Base-by-base conservation (phyloP, 495 filamentous ascomycete species). In the Ascobolus immersus region DNA sequence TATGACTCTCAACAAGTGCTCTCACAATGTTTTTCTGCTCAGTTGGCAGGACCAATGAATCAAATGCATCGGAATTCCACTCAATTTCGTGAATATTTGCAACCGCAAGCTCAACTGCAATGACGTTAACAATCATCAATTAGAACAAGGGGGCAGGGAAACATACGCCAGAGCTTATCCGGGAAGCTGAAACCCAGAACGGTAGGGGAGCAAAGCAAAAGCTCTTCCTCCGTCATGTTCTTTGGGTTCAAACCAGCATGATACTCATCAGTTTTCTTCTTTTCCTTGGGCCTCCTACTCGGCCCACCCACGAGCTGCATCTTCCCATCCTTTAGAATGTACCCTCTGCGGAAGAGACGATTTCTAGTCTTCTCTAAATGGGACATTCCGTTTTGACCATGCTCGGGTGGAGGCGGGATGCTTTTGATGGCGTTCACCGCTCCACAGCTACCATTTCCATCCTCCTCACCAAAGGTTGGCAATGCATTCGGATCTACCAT, bases 21-120 rank as follows among this genome's bases (percentile, higher is more conserved):
- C 69, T 66, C 28, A 78, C 71, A 34, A 77, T 74, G 7, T 62
- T 61, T 42, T 77, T 78, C 35, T 74, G 70, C 33, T 66, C 65
- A 18, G 56, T 52, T 0, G 71, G 67, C 2, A 79, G 57, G 6
- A 77, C 71, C 5, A 79, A 61, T 10, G 62, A 67, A 34, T 65
- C 58, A 43, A 75, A 78, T 2, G 73, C 73, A 18, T 60, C 56
- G 18, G 63, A 60, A 45, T 77, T 71, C 63, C 66, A 79, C 29
- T 65, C 57, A 38, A 80, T 77, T 6, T 75, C 64, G 17, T 57
- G 58, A 44, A 80, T 62, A 21, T 71, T 64, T 3, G 63, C 67
- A 29, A 79, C 61, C 22, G 62, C 63, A 40, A 80, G 73, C 46
- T 78, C 72, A 1, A 75, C 45, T 47, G 28, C 7, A 27, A 17